Conservation (phyloP, 208 protist species). For the Vickermania spadyakhi region DNA sequence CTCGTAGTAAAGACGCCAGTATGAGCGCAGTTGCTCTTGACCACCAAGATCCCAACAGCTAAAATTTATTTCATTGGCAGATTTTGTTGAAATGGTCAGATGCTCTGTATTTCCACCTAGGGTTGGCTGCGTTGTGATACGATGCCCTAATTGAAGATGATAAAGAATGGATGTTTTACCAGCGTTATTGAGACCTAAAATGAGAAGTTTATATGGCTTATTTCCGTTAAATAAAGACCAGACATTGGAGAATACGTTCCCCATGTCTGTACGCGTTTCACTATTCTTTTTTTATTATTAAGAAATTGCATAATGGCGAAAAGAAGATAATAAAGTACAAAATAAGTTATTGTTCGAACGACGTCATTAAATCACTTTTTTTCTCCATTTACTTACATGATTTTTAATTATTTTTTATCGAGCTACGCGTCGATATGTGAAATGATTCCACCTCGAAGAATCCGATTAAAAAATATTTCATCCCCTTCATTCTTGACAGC, state of each 20-base stretch:
- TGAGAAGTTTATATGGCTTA: slow-evolving; percentile 83
- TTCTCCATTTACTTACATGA: too few species aligned
- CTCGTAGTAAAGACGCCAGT: slow-evolving; percentile 96
- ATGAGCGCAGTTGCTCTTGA: slow-evolving; percentile 85
- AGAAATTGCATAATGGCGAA: too few species aligned
- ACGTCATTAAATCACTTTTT: too few species aligned
- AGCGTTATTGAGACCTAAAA: slow-evolving; percentile 94
- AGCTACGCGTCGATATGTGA: slow-evolving; percentile 57
- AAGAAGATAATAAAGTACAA: too few species aligned
- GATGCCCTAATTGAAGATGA: slow-evolving; percentile 95
- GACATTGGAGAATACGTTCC: slow-evolving; percentile 49
- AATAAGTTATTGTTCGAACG: too few species aligned
- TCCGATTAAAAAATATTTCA: slow-evolving; percentile 45
- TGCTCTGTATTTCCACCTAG: slow-evolving; percentile 96
- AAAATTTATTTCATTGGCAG: slow-evolving; percentile 74
- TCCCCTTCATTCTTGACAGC: slow-evolving; percentile 39
- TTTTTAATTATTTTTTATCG: too few species aligned
- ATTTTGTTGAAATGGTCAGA: slow-evolving; percentile 94
- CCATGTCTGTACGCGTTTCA: too few species aligned
- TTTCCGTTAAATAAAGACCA: slow-evolving; percentile 47
- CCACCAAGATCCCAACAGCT: slow-evolving; percentile 97
- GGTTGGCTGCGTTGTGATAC: slow-evolving; percentile 96
- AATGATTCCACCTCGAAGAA: slow-evolving; percentile 52
- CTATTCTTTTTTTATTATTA: too few species aligned
- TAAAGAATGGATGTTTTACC: slow-evolving; percentile 98